phyloP scores from a whole-genome alignment of 371 early-diverging fungal species.

The Mortierella sp. region DNA sequence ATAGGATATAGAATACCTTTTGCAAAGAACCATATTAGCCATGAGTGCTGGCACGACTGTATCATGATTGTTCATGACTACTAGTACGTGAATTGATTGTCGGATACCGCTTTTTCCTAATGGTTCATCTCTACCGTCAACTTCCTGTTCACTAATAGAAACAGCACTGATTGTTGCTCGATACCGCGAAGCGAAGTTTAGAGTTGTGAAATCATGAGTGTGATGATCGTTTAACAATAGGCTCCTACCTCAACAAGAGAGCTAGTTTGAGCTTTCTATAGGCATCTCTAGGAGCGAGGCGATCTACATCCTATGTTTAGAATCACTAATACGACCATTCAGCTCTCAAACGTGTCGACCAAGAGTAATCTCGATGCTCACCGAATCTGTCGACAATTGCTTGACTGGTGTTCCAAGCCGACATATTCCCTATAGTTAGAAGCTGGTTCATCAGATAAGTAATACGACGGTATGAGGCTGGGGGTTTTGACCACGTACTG shows the following conservation, averaged over 20 bases:
- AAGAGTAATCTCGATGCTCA: constrained; percentile 2
- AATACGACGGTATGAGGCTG: too few species aligned
- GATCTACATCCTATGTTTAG: constrained; percentile 7
- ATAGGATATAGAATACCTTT: constrained; percentile 2
- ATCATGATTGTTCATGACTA: constrained; percentile 33
- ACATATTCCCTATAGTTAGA: constrained; percentile 19
- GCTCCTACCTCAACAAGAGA: constrained; percentile 37
- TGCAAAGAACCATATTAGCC: constrained; percentile 19
- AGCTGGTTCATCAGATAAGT: neutral
- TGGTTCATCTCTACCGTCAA: neutral
- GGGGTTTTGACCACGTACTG: constrained; percentile 12
- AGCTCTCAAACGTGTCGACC: neutral
- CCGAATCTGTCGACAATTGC: constrained; percentile 42
- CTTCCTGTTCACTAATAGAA: constrained; percentile 8
- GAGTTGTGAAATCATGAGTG: neutral
- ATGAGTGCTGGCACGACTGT: constrained; percentile 30
- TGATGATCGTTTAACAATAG: neutral
- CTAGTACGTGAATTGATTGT: constrained; percentile 26
- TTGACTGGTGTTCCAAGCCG: constrained; percentile 49
- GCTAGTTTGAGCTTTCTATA: constrained; percentile 51
- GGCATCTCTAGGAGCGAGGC: constrained; percentile 12
- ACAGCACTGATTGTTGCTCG: constrained; percentile 22
- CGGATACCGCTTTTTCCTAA: constrained; percentile 3
- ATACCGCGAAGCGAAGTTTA: neutral
- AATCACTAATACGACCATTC: neutral